Conservation (phyloP, 1,139 yeast species). For the Hyphopichia buzzinii region DNA sequence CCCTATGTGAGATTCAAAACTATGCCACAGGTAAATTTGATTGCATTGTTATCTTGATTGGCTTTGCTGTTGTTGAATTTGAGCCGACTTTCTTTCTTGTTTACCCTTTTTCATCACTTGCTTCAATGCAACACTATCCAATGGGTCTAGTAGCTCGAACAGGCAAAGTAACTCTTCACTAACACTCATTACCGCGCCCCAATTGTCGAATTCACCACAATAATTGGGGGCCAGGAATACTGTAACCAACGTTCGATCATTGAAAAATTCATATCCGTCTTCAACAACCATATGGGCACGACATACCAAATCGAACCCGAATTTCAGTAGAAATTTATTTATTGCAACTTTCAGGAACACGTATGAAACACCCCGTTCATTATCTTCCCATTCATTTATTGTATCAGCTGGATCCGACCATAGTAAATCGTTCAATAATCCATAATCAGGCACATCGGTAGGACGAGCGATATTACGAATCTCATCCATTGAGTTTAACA, state of each 20-base stretch:
- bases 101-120: constrained; percentile 89
- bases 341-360: constrained; percentile 92
- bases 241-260: constrained; percentile 88
- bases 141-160: constrained; percentile 89
- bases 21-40: too few species aligned
- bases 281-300: constrained; percentile 99
- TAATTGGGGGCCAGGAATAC: constrained; percentile 96
- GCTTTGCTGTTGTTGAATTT: constrained; percentile 21
- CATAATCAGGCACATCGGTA: constrained; percentile 96
- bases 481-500: constrained; percentile 86
- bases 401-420: constrained; percentile 99
- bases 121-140: constrained; percentile 88
- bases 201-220: constrained; percentile 97
- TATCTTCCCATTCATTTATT: constrained; percentile 95
- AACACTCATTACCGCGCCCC: constrained; percentile 99
- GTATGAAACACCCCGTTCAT: constrained; percentile 96
- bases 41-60: too few species aligned
- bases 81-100: constrained; percentile 69
- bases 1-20: too few species aligned
- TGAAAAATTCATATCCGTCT: constrained; percentile 96
- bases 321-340: constrained; percentile 80
- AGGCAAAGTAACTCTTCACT: constrained; percentile 88
- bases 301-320: constrained; percentile 91
- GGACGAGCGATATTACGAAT: constrained; percentile 89
- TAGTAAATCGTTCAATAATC: constrained; percentile 81